Conservation (phyloP, 2,329 filamentous ascomycete genomes). For the Metarhizium robertsii region DNA sequence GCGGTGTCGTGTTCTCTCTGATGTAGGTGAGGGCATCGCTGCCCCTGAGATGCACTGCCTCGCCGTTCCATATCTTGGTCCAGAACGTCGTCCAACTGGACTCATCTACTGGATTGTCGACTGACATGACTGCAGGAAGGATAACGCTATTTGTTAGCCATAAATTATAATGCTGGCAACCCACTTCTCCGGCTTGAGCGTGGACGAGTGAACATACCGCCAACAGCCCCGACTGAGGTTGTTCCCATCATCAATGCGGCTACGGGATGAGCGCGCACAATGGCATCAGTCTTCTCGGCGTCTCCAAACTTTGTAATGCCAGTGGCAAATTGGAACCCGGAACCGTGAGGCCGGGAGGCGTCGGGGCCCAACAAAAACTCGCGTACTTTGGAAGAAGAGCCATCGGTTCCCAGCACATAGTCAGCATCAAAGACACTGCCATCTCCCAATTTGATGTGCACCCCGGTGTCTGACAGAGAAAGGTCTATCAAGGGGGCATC, state of each 20-base stretch:
- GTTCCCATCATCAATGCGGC: constrained; percentile 20
- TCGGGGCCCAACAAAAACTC: constrained; percentile 18
- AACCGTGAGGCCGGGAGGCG: constrained; percentile 16
- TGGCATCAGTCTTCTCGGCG: constrained; percentile 14
- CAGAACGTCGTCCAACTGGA: constrained; percentile 24
- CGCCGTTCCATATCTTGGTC: constrained; percentile 25
- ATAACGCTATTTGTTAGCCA: not conserved
- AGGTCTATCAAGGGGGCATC: constrained; percentile 12
- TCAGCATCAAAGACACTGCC: constrained; percentile 11
- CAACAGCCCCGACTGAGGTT: constrained; percentile 17
- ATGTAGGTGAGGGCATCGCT: constrained; percentile 25
- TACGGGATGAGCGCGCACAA: constrained; percentile 21
- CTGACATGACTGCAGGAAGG: constrained; percentile 9
- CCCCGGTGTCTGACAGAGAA: constrained; percentile 1
- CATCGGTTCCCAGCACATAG: constrained; percentile 22
- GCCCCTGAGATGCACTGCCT: constrained; percentile 18
- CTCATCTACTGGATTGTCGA: constrained; percentile 13
- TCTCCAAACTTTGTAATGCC: constrained; percentile 17
- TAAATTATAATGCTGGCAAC: no score
- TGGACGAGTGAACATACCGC: constrained; percentile 15
- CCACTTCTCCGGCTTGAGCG: not conserved
- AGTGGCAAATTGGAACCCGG: constrained; percentile 19
- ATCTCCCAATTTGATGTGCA: constrained; percentile 16
- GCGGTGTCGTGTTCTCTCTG: constrained; percentile 14
- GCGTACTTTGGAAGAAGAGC: constrained; percentile 19